Evolutionary conservation across 2,329 filamentous ascomycete genomes (phyloP), one percentile per base, ranked within the genome.

Genomic region (Fusarium sp.): DNA sequence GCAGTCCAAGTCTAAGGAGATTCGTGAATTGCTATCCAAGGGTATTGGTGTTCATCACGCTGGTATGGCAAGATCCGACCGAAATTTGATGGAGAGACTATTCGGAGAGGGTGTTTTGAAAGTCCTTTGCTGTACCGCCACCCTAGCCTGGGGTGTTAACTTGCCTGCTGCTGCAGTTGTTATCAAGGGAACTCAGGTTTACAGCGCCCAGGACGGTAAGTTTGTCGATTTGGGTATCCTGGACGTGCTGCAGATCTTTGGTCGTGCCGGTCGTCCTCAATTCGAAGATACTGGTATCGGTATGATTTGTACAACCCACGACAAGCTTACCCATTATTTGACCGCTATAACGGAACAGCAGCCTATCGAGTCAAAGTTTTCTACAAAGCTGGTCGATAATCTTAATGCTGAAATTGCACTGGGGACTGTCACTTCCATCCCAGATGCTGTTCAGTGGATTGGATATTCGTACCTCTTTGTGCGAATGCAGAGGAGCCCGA

Each of bases 391-490:
- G 13, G 94, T 99, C 3, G 96, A 99, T 77, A 99, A 99, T 69
- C 81, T 99, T 60, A 99, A 99, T 70, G 96, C 96, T 1, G 96
- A 99, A 76, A 94, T 99, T 66, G 88, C 94, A 0, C 80, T 99
- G 11, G 96, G 96, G 1, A 99, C 96, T 0, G 96, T 99, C 18
- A 98, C 95, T 0, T 97, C 95, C 1, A 91, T 99, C 3, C 84
- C 90, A 4, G 96, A 99, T 80, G 96, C 93, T 0, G 94, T 97
- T 2, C 93, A 96, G 69, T 99, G 96, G 96, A 90, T 99, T 31
- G 95, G 96, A 15, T 99, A 99, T 77, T 97, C 95, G 0, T 99
- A 98, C 75, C 84, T 99, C 1, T 99, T 97, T 77, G 95, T 99
- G 37, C 91, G 96, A 37, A 99, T 99, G 96, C 90, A 92, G 76